Percentiles rank a stretch among this genome's conserved stretches.
Conservation (phyloP, 805 yeast species). For the Diddensiella santjacobensis region DNA sequence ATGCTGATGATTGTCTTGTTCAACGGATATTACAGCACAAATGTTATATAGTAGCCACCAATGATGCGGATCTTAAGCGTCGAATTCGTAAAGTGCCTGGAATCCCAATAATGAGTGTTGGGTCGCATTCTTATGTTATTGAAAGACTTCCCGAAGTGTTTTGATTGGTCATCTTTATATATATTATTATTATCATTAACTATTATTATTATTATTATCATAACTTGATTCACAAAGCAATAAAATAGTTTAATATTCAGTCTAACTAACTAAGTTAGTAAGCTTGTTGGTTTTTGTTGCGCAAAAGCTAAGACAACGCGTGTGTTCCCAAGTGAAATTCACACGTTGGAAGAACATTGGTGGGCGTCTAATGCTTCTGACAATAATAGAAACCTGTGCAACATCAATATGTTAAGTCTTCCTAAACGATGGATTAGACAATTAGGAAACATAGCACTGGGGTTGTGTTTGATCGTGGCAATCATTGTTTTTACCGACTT, state of each 20-base stretch:
- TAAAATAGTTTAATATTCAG: not conserved
- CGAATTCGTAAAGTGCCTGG: conserved; percentile 96
- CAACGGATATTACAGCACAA: conserved; percentile 92
- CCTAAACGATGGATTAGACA: conserved; percentile 19
- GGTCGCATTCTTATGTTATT: conserved; percentile 84
- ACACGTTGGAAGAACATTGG: no score
- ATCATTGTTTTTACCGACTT: conserved; percentile 40
- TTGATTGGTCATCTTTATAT: conserved; percentile 15
- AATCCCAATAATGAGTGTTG: conserved; percentile 94
- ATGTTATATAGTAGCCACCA: conserved; percentile 95
- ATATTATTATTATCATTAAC: not conserved
- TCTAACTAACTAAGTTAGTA: no score
- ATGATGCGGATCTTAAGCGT: conserved; percentile 94
- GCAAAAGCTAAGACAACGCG: no score
- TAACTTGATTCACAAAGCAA: no score
- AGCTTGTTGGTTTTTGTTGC: no score
- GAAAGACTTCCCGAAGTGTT: conserved; percentile 90
- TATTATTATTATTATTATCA: no score
- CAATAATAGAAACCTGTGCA: not conserved
- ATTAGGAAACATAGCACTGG: conserved; percentile 13
- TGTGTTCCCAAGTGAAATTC: no score
- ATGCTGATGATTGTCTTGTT: conserved; percentile 97
- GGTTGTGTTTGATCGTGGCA: conserved; percentile 5
- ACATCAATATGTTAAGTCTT: conserved; percentile 5
- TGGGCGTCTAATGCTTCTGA: not conserved